Evolutionary conservation across 1,284 basidiomycete species (phyloP).

Genomic region (Gymnopus androsaceus): DNA sequence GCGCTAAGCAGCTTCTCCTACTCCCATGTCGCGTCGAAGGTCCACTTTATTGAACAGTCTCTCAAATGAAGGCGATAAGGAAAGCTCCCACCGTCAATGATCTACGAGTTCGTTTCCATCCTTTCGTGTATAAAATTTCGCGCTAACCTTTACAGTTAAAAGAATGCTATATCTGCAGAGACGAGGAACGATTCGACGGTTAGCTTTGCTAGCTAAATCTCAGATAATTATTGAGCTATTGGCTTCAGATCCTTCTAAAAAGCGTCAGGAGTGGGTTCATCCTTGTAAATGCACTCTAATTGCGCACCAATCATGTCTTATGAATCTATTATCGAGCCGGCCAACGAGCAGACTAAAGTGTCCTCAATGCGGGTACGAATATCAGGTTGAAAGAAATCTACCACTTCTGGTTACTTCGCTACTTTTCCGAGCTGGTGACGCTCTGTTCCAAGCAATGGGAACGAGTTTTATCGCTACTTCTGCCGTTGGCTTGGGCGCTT

Average conservation of each 20-base stretch:
- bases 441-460: slow-evolving; percentile 3
- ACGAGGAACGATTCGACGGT: slow-evolving; percentile 17
- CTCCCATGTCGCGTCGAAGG: neutral
- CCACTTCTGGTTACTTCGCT: neutral
- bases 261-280: slow-evolving; percentile 15
- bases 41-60: slow-evolving; percentile 1
- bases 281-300: slow-evolving; percentile 18
- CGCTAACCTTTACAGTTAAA: slow-evolving; percentile 4
- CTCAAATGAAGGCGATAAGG: neutral
- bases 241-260: neutral
- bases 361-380: slow-evolving; percentile 16
- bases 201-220: neutral
- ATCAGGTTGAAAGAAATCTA: slow-evolving; percentile 8
- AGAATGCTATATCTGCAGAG: slow-evolving; percentile 15
- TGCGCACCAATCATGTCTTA: slow-evolving; percentile 18
- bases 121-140: neutral
- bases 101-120: slow-evolving; percentile 9
- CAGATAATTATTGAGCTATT: neutral
- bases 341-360: slow-evolving; percentile 9
- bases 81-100: slow-evolving; percentile 12
- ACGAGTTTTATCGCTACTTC: slow-evolving; percentile 8
- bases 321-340: slow-evolving; percentile 1
- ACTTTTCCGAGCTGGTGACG: slow-evolving; percentile 14
- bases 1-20: neutral
- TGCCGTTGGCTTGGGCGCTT: neutral